A percentile compares a stretch with the other conserved stretches of the same genome.
Conservation (phyloP, 345 rosid species). For the Citrus cavaleriei region DNA sequence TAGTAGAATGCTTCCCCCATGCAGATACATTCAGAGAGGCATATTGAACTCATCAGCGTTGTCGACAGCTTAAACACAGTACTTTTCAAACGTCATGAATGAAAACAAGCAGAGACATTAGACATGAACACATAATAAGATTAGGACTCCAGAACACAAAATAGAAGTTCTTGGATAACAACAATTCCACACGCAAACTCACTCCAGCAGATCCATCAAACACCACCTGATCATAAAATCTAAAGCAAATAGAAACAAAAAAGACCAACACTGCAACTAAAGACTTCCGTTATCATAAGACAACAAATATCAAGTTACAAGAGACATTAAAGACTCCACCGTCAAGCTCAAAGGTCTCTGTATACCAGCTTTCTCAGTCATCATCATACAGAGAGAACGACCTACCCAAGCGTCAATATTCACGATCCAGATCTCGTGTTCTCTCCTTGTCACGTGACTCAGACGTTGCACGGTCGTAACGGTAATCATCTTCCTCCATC, state of each 20-base stretch:
- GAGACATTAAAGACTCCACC: neutral
- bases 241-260: neutral
- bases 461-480: conserved; percentile 38
- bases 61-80: neutral
- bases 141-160: neutral
- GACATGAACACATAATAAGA: neutral
- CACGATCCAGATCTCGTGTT: conserved; percentile 19
- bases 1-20: neutral
- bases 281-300: neutral
- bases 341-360: neutral
- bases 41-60: neutral
- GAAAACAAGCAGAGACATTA: neutral
- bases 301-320: neutral
- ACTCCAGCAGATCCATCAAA: neutral
- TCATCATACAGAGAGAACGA: conserved; percentile 22
- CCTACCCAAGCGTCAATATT: conserved; percentile 28
- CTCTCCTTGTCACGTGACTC: conserved; percentile 30
- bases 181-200: neutral
- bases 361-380: conserved; percentile 7
- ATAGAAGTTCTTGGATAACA: neutral
- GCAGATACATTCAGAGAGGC: neutral
- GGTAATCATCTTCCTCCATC: conserved; percentile 65
- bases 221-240: neutral
- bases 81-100: neutral
- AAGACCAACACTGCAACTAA: neutral